Base-by-base conservation (phyloP, 2,329 filamentous ascomycete species). In the Pseudogymnoascus sp. region DNA sequence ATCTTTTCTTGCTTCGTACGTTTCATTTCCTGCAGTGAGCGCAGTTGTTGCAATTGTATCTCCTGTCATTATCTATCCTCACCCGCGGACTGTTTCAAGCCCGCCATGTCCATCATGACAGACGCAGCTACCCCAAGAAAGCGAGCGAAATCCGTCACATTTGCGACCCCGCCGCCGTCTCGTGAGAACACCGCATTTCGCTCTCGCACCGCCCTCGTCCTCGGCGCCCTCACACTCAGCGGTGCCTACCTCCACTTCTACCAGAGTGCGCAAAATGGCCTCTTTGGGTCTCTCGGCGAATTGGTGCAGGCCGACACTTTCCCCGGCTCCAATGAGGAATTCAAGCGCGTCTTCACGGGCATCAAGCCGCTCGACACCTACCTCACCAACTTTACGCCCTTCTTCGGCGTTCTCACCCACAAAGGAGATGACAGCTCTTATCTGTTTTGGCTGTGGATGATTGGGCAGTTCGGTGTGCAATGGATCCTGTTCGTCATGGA, bases 321-420 rank as follows among this genome's bases (percentile, higher is more conserved):
- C 29, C 29, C 51, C 10, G 29, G 7, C 51, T 57, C 51, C 11
- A 34, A 57, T 18, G 51, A 29, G 16, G 29, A 57, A 57, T 57
- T 57, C 29, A 57, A 57, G 29, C 51, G 51, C 3, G 51, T 21
- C 66, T 69, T 61, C 18, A 61, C 59, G 10, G 59, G 59, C 36
- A 61, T 42, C 59, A 31, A 57, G 51, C 51, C 59, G n/a, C 23
- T 61, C 12, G 59, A 61, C 18, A 16, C 21, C 59, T 61, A 61
- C 36, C 59, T 61, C 18, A 29, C 36, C 10, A 18, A 26, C 59
- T 61, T 61, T n/a, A 39, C 59, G 36, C 36, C 59, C 36, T 61
- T 61, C 59, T 61, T 61, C 39, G 39, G 34, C 14, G 5, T 31
- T 40, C 39, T 61, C 21, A 42, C 59, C 4, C 36, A 61, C 36